phyloP scores from a whole-genome alignment of 2,329 filamentous ascomycete species.

The Ophiosphaerella korrae region DNA sequence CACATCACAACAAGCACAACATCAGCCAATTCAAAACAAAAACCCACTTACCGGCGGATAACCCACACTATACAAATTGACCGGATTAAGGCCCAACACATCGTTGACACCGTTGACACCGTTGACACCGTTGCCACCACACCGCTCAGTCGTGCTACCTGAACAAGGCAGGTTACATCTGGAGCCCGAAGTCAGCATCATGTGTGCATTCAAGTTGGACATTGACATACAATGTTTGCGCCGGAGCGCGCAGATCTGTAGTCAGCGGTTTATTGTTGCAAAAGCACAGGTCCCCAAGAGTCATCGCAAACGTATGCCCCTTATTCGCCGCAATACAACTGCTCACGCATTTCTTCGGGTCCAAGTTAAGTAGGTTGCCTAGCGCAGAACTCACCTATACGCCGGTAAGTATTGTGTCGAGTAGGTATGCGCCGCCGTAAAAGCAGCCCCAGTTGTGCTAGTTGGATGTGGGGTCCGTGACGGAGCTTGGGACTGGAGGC shows the following conservation, averaged over 20 bases:
- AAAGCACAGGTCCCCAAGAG: neutral
- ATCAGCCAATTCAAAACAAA: too few species aligned
- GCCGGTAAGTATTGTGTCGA: conserved; percentile 9
- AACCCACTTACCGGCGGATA: too few species aligned
- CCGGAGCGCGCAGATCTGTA: neutral
- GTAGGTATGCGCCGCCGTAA: conserved; percentile 8
- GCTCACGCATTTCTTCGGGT: neutral
- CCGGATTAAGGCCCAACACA: neutral
- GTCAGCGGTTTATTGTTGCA: neutral
- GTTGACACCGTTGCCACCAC: neutral
- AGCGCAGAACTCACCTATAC: neutral
- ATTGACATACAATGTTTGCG: too few species aligned
- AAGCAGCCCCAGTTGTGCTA: conserved; percentile 9
- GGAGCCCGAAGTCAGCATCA: neutral
- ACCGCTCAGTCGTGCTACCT: neutral
- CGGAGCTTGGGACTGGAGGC: neutral
- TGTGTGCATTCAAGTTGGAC: too few species aligned
- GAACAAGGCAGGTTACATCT: neutral
- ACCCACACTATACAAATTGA: too few species aligned
- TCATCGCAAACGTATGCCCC: neutral
- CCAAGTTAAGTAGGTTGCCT: neutral
- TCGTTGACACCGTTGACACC: neutral
- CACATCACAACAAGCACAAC: too few species aligned
- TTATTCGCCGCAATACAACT: neutral
- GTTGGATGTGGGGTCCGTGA: neutral